A percentile compares a stretch with the other conserved stretches of the same genome.
phyloP scores from a whole-genome alignment of 139 green algal genomes.

The Parachlorella kessleri region DNA sequence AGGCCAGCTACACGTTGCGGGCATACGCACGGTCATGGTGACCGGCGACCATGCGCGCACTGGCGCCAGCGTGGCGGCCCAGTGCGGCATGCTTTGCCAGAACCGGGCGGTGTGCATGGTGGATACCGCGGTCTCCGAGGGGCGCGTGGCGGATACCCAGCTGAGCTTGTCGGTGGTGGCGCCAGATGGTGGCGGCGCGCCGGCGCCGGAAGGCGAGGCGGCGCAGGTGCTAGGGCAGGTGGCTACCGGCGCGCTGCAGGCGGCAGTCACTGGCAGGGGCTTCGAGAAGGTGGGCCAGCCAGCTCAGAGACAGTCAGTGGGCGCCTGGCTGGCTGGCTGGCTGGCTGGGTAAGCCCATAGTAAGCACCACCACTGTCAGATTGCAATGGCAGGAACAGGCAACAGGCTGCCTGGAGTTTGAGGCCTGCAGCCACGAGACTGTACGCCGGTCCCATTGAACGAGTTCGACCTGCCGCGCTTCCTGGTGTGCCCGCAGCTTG shows the following conservation, averaged over 20 bases:
- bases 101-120: slow-evolving; percentile 29
- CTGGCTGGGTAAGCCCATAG: too few relatives aligned
- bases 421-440: too few relatives aligned
- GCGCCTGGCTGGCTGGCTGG: too few relatives aligned
- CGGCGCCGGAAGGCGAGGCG: background rate
- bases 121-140: slow-evolving; percentile 19
- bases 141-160: slow-evolving; percentile 22
- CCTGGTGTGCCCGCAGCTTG: slow-evolving; percentile 48
- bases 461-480: too few relatives aligned
- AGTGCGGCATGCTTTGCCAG: slow-evolving; percentile 83
- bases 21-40: slow-evolving; percentile 93
- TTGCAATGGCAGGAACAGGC: too few relatives aligned
- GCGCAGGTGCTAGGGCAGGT: slow-evolving; percentile 43
- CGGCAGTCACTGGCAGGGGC: slow-evolving; percentile 67
- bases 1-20: slow-evolving; percentile 57
- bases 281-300: slow-evolving; percentile 50
- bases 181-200: slow-evolving; percentile 5
- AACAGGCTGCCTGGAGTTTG: too few relatives aligned
- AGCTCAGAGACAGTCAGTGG: too few relatives aligned
- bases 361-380: too few relatives aligned
- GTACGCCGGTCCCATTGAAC: too few relatives aligned
- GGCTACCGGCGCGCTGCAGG: slow-evolving; percentile 53
- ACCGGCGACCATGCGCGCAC: slow-evolving; percentile 89
- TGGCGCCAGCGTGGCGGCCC: slow-evolving; percentile 71
- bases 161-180: slow-evolving; percentile 47